phyloP scores from a whole-genome alignment of 495 filamentous ascomycete genomes.

The Neurospora terricola region DNA sequence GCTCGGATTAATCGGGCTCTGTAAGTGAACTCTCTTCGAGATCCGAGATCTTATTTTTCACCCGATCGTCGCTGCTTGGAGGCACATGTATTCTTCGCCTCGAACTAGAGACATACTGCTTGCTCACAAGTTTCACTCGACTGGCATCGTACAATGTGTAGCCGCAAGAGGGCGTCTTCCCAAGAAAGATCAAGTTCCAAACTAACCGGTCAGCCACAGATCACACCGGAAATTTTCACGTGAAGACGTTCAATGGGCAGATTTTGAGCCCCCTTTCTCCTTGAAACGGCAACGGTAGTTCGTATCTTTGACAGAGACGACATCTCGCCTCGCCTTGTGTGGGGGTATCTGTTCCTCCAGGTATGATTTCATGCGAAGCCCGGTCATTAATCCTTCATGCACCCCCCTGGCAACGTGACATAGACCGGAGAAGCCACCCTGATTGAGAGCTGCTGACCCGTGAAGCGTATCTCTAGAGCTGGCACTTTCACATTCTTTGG shows the following conservation, averaged over 20 bases:
- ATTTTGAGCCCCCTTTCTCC: background rate
- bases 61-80: background rate
- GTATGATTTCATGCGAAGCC: background rate
- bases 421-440: background rate
- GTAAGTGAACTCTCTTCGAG: background rate
- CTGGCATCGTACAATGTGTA: background rate
- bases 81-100: background rate
- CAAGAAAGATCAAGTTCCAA: background rate
- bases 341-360: background rate
- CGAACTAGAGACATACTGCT: background rate
- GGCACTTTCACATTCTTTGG: constrained; percentile 1
- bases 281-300: background rate
- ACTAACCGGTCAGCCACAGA: background rate
- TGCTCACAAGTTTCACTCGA: background rate
- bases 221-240: background rate
- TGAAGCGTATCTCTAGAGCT: background rate
- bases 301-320: background rate
- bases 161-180: background rate
- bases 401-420: background rate
- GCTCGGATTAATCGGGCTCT: background rate
- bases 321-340: background rate
- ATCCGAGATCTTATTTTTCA: background rate
- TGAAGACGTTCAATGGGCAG: background rate
- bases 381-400: background rate
- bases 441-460: background rate